Base-by-base conservation (phyloP, 768 basidiomycete genomes). In the Obba rivulosa region DNA sequence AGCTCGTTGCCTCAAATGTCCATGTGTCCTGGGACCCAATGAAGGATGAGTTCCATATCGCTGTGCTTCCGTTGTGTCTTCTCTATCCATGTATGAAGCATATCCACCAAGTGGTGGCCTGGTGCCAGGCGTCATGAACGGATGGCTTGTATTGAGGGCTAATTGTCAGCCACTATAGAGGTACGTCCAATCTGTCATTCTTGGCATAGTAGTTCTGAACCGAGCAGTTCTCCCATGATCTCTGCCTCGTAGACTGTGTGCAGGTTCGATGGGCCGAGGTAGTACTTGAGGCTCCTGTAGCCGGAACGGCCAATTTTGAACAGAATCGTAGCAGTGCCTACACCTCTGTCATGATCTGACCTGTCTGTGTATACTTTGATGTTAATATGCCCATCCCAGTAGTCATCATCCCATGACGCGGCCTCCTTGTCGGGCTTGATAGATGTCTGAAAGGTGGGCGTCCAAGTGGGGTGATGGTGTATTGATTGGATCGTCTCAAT, bases 241-340 rank as follows among this genome's bases (percentile, higher is more conserved):
- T 70, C 65, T 1, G 55, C 66, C 45, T 67, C 62, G 34, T 62
- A 65, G 0, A 65, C 62, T 1, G 57, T 64, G 51, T 67, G 64
- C 13, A 60, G 42, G 3, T 31, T 44, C 1, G 47, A 46, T 0
- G 34, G 24, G 8, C 65, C 63, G 3, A 70, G 52, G 17, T 62
- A 39, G 20, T 50, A 50, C 20, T 45, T 41, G 14, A 61, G 31
- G 8, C 37, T 28, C 21, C 18, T 25, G 9, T 22, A 36, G 17
- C 10, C 16, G 23, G 20, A 31, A 7, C 28, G 28, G 3, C 51
- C 62, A 0, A 41, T 36, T 3, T 28, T 28, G 36, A 51, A 45
- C 8, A 65, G 45, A 3, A 67, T 60, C 22, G 64, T 67, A 11
- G 61, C 57, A 5, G 59, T 66, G 1, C 67, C 67, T 8, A 68